Conservation (phyloP, 306 rosid species). For the Prunus campanulata region DNA sequence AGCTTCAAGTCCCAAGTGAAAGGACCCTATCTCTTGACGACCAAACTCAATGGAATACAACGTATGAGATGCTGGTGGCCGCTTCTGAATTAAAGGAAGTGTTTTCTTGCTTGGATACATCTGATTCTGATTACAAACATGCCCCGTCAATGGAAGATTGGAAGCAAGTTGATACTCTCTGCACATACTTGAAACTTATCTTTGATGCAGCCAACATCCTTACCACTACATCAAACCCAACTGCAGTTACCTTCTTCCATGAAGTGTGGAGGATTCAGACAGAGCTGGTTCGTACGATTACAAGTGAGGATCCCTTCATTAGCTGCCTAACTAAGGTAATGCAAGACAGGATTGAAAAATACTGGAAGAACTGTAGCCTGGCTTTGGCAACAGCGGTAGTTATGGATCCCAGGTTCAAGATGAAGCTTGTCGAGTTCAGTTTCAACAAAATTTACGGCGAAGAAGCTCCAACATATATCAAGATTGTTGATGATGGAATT, state of each 20-base stretch:
- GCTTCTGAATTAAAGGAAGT: slow-evolving; percentile 82
- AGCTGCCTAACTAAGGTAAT: slow-evolving; percentile 48
- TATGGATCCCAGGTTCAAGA: slow-evolving; percentile 96
- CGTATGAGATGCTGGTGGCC: slow-evolving; percentile 88
- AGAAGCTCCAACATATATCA: slow-evolving; percentile 61
- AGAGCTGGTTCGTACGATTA: slow-evolving; percentile 55
- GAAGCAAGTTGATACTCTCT: slow-evolving; percentile 72
- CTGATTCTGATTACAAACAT: slow-evolving; percentile 79
- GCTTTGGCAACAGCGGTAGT: slow-evolving; percentile 87
- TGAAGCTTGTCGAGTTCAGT: slow-evolving; percentile 95
- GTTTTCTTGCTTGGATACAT: slow-evolving; percentile 76
- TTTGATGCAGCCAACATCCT: slow-evolving; percentile 75
- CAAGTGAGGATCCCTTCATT: slow-evolving; percentile 61
- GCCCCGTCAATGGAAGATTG: slow-evolving; percentile 82
- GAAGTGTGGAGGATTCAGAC: slow-evolving; percentile 93
- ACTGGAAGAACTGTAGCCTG: slow-evolving; percentile 82
- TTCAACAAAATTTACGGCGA: slow-evolving; percentile 79
- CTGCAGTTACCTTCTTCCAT: slow-evolving; percentile 69
- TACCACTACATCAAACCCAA: slow-evolving; percentile 54
- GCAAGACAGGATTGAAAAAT: slow-evolving; percentile 63
- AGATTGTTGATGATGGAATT: slow-evolving; percentile 81
- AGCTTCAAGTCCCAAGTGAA: slow-evolving; percentile 89
- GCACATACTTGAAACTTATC: slow-evolving; percentile 68
- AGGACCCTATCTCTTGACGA: slow-evolving; percentile 71
- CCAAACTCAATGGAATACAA: slow-evolving; percentile 76